phyloP scores from a whole-genome alignment of 2,329 filamentous ascomycete genomes.

The Piedraia hortae region DNA sequence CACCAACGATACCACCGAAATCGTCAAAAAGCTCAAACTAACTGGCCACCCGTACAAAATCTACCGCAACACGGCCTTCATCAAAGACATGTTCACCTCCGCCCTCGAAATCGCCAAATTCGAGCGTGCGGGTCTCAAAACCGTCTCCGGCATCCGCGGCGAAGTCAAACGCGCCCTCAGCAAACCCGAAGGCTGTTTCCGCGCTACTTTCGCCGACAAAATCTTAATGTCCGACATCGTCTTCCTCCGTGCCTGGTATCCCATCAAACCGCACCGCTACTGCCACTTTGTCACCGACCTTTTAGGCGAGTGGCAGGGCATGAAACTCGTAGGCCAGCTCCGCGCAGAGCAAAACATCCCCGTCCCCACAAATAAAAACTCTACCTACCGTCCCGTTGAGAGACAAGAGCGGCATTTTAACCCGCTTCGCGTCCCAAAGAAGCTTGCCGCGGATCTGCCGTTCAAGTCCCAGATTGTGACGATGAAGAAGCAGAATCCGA shows the following conservation, averaged over 20 bases:
- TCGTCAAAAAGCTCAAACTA: constrained; percentile 97
- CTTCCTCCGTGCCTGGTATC: constrained; percentile 90
- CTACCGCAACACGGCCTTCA: constrained; percentile 97
- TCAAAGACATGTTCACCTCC: constrained; percentile 93
- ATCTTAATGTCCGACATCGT: constrained; percentile 90
- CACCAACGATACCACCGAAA: constrained; percentile 75
- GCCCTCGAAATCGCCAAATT: constrained; percentile 93
- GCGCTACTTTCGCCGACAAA: constrained; percentile 96
- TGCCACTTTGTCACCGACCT: constrained; percentile 93
- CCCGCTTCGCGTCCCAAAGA: constrained; percentile 44
- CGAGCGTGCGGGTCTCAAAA: constrained; percentile 83
- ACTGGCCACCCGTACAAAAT: constrained; percentile 88
- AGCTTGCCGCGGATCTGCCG: constrained; percentile 57
- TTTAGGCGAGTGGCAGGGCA: constrained; percentile 52
- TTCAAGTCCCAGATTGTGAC: constrained; percentile 75
- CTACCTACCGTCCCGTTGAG: constrained; percentile 44
- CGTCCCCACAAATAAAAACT: constrained; percentile 61
- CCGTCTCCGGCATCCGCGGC: constrained; percentile 79
- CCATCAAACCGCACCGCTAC: constrained; percentile 80
- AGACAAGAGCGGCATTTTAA: constrained; percentile 24
- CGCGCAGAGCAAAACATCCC: constrained; percentile 46
- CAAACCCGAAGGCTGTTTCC: constrained; percentile 85
- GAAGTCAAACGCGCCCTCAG: constrained; percentile 90
- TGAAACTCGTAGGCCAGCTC: constrained; percentile 84
- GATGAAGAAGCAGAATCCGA: constrained; percentile 50